phyloP scores from a whole-genome alignment of 805 yeast genomes.

The Saturnispora kantuleensis region DNA sequence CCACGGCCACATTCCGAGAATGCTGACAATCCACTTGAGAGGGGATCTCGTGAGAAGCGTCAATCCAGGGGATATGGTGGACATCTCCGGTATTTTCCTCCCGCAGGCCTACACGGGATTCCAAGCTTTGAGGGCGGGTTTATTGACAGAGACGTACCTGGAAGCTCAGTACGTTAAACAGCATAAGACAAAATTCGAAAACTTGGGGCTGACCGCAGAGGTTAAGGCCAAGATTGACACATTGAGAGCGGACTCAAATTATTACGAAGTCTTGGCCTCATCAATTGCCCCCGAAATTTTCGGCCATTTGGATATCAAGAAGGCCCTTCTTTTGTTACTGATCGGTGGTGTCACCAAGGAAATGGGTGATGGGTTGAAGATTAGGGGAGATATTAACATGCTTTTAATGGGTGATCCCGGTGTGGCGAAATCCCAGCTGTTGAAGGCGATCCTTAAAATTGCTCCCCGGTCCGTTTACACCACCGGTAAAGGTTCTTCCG shows the following conservation, averaged over 20 bases:
- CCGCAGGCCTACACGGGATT: slow-evolving; percentile 96
- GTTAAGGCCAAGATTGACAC: slow-evolving; percentile 45
- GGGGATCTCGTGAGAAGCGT: slow-evolving; percentile 83
- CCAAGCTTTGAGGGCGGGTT: slow-evolving; percentile 84
- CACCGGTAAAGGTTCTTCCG: slow-evolving; percentile 97
- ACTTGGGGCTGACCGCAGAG: slow-evolving; percentile 46
- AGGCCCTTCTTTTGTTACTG: slow-evolving; percentile 70
- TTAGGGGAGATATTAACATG: slow-evolving; percentile 93
- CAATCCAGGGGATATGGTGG: slow-evolving; percentile 93
- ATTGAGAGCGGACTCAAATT: slow-evolving; percentile 52
- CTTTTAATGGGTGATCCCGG: slow-evolving; percentile 99
- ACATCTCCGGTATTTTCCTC: slow-evolving; percentile 82
- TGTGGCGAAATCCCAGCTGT: slow-evolving; percentile 94
- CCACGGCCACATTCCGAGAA: slow-evolving; percentile 93
- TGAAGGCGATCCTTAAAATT: slow-evolving; percentile 81
- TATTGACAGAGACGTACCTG: slow-evolving; percentile 85
- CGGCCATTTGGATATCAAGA: slow-evolving; percentile 90
- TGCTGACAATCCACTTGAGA: slow-evolving; percentile 75
- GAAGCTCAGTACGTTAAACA: slow-evolving; percentile 81
- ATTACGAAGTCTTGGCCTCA: slow-evolving; percentile 69
- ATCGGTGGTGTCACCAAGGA: slow-evolving; percentile 95
- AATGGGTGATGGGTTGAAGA: slow-evolving; percentile 93
- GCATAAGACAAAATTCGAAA: slow-evolving; percentile 80
- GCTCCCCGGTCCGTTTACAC: slow-evolving; percentile 97
- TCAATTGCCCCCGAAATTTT: slow-evolving; percentile 97